These are phyloP conservation scores for Sclerotinia glacialis DNA, from an alignment of 2,329 filamentous ascomycete genomes.

Conservation along the genomic window DNA sequence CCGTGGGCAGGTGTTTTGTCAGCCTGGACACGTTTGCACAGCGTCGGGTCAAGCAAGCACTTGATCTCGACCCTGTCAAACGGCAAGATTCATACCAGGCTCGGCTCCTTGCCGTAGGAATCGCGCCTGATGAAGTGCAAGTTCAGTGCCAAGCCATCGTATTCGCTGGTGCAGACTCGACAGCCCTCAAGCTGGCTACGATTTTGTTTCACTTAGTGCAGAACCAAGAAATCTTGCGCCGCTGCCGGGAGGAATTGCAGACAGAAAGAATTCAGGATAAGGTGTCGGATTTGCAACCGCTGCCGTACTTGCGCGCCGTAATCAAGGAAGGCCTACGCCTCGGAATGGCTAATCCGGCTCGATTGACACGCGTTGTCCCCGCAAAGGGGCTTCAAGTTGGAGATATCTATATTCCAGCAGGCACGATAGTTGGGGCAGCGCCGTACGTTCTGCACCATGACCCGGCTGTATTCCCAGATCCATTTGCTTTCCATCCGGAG, in stretches of 20 bases:
- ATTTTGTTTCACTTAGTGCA: not conserved
- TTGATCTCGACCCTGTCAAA: no score
- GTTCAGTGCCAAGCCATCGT: no score
- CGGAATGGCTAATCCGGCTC: conserved; percentile 43
- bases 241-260: not conserved
- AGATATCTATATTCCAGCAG: conserved; percentile 45
- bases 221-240: not conserved
- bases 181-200: no score
- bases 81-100: no score
- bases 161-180: no score
- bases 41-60: no score
- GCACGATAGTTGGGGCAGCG: conserved; percentile 45
- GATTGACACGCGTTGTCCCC: conserved; percentile 46
- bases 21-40: no score
- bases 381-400: conserved; percentile 44
- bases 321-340: conserved; percentile 50
- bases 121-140: no score
- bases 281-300: not conserved
- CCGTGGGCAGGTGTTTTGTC: no score
- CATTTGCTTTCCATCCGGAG: conserved; percentile 9
- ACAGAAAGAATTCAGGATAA: no score
- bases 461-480: not conserved
- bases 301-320: conserved; percentile 50
- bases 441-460: conserved; percentile 37
- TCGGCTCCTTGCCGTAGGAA: no score